A percentile compares a stretch with the other conserved stretches of the same genome.
These are phyloP conservation scores for Flaveria robusta DNA, from an alignment of 129 eudicot species.

Conservation along the genomic window DNA sequence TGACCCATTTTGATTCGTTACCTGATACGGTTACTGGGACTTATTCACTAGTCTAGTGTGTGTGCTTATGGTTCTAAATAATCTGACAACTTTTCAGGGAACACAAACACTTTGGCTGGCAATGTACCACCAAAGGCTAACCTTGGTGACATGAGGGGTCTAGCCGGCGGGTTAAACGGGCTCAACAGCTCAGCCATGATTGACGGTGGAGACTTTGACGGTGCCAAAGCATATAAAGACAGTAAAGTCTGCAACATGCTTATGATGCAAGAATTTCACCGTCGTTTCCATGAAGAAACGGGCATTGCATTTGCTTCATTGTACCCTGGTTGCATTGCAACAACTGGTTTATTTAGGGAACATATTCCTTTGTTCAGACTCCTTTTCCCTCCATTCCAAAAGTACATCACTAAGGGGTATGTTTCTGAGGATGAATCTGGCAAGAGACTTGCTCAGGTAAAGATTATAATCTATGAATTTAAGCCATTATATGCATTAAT, in stretches of 20 bases:
- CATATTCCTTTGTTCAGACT: constrained; percentile 85
- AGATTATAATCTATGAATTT: not conserved
- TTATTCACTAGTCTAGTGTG: too few relatives aligned
- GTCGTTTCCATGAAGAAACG: constrained; percentile 84
- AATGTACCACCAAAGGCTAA: constrained; percentile 93
- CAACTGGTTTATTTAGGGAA: constrained; percentile 85
- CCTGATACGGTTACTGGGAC: too few relatives aligned
- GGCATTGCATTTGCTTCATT: constrained; percentile 87
- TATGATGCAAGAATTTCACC: constrained; percentile 92
- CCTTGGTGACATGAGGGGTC: constrained; percentile 80
- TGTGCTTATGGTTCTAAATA: not conserved
- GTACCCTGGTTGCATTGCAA: constrained; percentile 96
- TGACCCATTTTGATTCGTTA: too few relatives aligned
- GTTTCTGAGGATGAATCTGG: constrained; percentile 91
- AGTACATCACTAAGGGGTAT: constrained; percentile 81
- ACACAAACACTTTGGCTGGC: constrained; percentile 87
- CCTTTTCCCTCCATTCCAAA: constrained; percentile 92
- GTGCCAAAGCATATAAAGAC: constrained; percentile 93
- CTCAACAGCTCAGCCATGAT: constrained; percentile 88
- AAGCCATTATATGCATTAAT: not conserved
- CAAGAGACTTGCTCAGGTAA: constrained; percentile 92
- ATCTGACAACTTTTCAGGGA: constrained; percentile 42
- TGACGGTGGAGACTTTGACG: constrained; percentile 79
- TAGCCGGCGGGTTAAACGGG: constrained; percentile 71
- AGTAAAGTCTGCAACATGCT: constrained; percentile 96